Percentiles rank a stretch among this genome's conserved stretches.
Evolutionary conservation across 1,284 basidiomycete genomes (phyloP).

Genomic region (Cerioporus squamosus): DNA sequence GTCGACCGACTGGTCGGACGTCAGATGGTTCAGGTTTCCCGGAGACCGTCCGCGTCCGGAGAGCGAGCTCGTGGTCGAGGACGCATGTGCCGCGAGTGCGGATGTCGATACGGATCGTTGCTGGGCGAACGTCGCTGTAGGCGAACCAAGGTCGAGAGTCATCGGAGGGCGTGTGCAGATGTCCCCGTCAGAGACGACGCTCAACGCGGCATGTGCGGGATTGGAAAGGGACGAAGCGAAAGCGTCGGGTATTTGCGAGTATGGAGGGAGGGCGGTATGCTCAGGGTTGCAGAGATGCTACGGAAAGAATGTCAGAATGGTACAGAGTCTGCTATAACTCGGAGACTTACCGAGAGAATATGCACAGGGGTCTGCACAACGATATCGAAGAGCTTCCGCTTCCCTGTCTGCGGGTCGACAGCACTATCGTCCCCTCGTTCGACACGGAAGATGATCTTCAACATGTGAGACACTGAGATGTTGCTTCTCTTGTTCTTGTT

Average conservation of each 20-base stretch:
- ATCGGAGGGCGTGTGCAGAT: slow-evolving; percentile 4
- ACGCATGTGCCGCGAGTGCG: background rate
- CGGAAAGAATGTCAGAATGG: background rate
- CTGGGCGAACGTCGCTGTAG: background rate
- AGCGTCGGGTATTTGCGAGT: slow-evolving; percentile 43
- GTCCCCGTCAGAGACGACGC: slow-evolving; percentile 17
- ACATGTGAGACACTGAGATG: slow-evolving; percentile 76
- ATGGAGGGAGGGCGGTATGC: slow-evolving; percentile 76
- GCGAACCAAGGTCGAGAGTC: background rate
- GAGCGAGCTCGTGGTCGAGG: slow-evolving; percentile 9
- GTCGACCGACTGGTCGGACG: slow-evolving; percentile 19
- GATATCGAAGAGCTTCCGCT: slow-evolving; percentile 87
- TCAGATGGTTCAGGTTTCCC: slow-evolving; percentile 8
- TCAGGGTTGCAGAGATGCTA: slow-evolving; percentile 83
- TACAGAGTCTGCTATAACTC: background rate
- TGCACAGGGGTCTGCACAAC: slow-evolving; percentile 85
- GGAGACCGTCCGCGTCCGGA: slow-evolving; percentile 6
- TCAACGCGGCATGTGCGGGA: slow-evolving; percentile 7
- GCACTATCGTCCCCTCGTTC: slow-evolving; percentile 76
- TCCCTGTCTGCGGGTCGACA: slow-evolving; percentile 69
- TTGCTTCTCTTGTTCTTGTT: slow-evolving; percentile 86
- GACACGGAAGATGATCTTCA: slow-evolving; percentile 87
- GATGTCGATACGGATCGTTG: slow-evolving; percentile 1
- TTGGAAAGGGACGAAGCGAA: no score
- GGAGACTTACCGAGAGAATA: slow-evolving; percentile 72